Base-by-base conservation (phyloP, 179 eudicot species). In the Actinidia arguta region DNA sequence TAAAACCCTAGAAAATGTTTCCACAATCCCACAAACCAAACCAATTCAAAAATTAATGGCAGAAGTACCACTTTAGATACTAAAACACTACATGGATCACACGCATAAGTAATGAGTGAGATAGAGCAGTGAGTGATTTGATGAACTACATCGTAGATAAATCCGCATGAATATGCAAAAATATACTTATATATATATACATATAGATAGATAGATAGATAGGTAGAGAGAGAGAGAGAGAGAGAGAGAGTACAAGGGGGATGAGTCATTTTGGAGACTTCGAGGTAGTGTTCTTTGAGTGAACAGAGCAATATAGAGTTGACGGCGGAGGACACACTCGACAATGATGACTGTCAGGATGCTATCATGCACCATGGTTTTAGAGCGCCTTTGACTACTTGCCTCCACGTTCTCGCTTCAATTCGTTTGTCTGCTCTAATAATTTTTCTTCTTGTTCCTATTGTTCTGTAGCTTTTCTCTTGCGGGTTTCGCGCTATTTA, bases 201-300 rank as follows among this genome's bases (percentile, higher is more conserved):
- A 42, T 18, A 73, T 3, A 24, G 5, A 8, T 48, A 17, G 14
- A 14, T 48, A 64, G 18, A 12, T 16, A n/a, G n/a, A n/a, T n/a
- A n/a, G n/a, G 22, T 31, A 42, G 14, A 24, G 18, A 72, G 42
- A n/a, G 44, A 80, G 48, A 73, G 61, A 39, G 70, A 58, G n/a
- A n/a, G n/a, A n/a, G n/a, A n/a, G n/a, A n/a, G n/a, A n/a, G n/a
- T n/a, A n/a, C 11, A 24, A 31, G 98, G 98, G 75, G 95, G 98
- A 83, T 93, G 94, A 39, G 91, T 80, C 98, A 94, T 94, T 58
- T 92, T 93, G 89, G 98, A 91, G 91, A 93, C 91, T 92, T 93
- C 94, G 22, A 87, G 78, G 79, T 94, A 96, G 90, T 96, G 99
- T 75, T 96, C 96, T 87, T 93, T 96, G 78, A 94, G 95, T 31